phyloP scores from a whole-genome alignment of 179 eudicot species.

The Beta macrorhiza region DNA sequence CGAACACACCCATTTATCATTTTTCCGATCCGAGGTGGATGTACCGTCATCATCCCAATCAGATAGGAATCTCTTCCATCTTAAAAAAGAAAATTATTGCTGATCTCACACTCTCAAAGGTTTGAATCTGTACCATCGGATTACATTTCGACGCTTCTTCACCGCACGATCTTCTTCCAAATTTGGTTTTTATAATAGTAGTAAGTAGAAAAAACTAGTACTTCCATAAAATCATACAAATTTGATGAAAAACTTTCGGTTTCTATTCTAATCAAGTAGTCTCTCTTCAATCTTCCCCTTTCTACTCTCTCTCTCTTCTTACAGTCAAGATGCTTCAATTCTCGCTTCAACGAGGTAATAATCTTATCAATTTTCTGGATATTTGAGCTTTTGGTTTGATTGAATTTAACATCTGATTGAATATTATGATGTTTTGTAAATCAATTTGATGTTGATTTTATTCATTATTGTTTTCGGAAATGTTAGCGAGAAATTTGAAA shows the following conservation, averaged over 20 bases:
- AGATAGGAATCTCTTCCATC: neutral
- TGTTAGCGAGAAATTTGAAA: constrained; percentile 32
- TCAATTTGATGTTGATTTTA: neutral
- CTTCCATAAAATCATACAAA: too few relatives aligned
- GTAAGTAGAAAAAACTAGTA: too few relatives aligned
- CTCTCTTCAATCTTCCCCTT: neutral
- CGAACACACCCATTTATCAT: too few relatives aligned
- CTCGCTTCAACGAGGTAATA: constrained; percentile 49
- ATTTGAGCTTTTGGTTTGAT: neutral
- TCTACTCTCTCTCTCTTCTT: neutral
- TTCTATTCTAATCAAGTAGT: neutral
- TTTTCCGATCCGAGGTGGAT: neutral
- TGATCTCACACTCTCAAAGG: neutral
- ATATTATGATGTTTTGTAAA: neutral
- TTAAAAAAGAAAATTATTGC: neutral
- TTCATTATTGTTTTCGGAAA: neutral
- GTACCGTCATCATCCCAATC: neutral
- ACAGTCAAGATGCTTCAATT: constrained; percentile 37
- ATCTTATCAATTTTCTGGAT: neutral
- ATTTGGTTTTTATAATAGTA: neutral
- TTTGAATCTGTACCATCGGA: neutral
- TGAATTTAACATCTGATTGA: neutral
- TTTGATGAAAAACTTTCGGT: too few relatives aligned
- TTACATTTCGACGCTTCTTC: neutral
- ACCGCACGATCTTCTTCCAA: neutral